Base-by-base conservation (phyloP, 768 basidiomycete species). In the Clavaria fumosa region DNA sequence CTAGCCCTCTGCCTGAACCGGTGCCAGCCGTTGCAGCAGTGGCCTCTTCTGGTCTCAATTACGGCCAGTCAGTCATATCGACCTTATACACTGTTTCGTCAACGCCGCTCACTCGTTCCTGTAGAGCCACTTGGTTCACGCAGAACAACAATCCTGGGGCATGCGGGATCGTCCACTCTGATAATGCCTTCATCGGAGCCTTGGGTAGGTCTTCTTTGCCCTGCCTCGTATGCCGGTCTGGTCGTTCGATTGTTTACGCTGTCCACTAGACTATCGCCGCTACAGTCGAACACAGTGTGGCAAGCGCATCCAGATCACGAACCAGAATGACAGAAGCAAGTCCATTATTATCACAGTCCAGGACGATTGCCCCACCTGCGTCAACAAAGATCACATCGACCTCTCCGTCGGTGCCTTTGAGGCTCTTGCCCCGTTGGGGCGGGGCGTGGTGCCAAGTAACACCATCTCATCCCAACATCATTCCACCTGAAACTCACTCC, bases 351-450 rank as follows among this genome's bases (percentile, higher is more conserved):
- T 75, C 31, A 67, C 62, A 18, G 63, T 95, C 45, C 82, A 70
- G 9, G 86, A 89, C 47, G 75, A 67, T 24, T 95, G 88, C 65
- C 85, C 86, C 18, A 78, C 77, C 14, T 93, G 86, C 60, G 35
- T 50, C 0, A 72, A 69, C 47, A 23, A 23, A 20, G 67, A 78
- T 54, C 81, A 77, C 11, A 74, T 95, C 50, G 81, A 85, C 49
- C 62, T 84, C 30, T 83, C 81, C n/a, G 38, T 46, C 35, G 72
- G 50, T 38, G 79, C 82, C 31, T 90, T 91, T 69, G 21, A 56
- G 18, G 47, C 53, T 11, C 67, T 91, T 40, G 72, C 69, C 32
- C 38, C 54, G 33, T 50, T 62, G 30, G 49, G 6, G 2, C 14
- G 26, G 21, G 39, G 39, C 31, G 23, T 4, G 39, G 39, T 40